These are phyloP conservation scores for Polyplosphaeria fusca DNA, from an alignment of 495 filamentous ascomycete genomes.

Conservation along the genomic window DNA sequence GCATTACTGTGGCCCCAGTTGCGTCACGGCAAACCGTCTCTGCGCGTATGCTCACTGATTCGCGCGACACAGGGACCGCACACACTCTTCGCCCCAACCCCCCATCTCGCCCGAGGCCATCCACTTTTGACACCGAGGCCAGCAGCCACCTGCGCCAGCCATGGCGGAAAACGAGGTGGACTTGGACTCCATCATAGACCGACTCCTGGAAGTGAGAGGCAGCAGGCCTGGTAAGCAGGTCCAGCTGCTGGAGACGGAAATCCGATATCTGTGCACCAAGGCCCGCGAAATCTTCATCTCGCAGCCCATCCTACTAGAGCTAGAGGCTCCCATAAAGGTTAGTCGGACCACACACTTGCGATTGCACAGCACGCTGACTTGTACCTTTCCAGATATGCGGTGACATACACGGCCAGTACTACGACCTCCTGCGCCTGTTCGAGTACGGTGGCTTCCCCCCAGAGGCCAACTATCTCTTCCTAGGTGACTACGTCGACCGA, in stretches of 20 bases:
- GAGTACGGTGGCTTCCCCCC: constrained; percentile 99
- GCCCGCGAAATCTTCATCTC: constrained; percentile 99
- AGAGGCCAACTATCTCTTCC: constrained; percentile 98
- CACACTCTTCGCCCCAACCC: constrained; percentile 6
- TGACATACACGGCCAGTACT: constrained; percentile 99
- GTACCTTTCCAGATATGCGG: constrained; percentile 75
- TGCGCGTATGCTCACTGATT: background rate
- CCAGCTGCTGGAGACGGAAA: constrained; percentile 93
- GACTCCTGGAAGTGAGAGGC: constrained; percentile 94
- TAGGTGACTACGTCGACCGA: constrained; percentile 97
- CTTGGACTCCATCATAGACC: constrained; percentile 98
- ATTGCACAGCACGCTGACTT: background rate
- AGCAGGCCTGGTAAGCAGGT: constrained; percentile 98
- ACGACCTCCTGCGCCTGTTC: constrained; percentile 94
- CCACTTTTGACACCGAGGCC: constrained; percentile 10
- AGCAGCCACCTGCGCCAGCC: constrained; percentile 38
- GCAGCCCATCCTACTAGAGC: constrained; percentile 94
- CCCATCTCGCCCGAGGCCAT: constrained; percentile 25
- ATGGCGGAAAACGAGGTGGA: constrained; percentile 99
- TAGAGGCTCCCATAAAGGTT: constrained; percentile 99
- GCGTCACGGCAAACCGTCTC: constrained; percentile 15
- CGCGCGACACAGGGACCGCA: constrained; percentile 13
- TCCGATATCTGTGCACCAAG: constrained; percentile 97
- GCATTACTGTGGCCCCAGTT: constrained; percentile 5
- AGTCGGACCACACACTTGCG: constrained; percentile 28